Evolutionary conservation across 2,329 filamentous ascomycete genomes (phyloP).

Genomic region (Pestalotiopsis sp.): DNA sequence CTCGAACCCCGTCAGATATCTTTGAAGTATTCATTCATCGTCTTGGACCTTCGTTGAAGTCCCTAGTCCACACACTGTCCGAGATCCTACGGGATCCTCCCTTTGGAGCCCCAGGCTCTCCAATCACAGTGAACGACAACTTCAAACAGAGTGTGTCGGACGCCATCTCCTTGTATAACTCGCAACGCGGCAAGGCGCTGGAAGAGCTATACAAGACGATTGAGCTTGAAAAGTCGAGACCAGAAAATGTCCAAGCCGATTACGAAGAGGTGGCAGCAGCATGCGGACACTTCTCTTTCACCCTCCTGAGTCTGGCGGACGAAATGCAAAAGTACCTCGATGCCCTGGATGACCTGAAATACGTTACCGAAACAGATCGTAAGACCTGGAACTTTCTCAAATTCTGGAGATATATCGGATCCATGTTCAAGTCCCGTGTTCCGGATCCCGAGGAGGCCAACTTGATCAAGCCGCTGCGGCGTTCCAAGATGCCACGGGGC

Average conservation of each 20-base stretch:
- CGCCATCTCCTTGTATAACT: constrained; percentile 78
- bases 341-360: constrained; percentile 83
- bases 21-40: constrained; percentile 89
- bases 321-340: constrained; percentile 84
- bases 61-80: constrained; percentile 86
- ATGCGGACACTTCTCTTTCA: constrained; percentile 95
- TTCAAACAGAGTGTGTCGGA: constrained; percentile 80
- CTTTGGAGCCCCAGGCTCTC: constrained; percentile 70
- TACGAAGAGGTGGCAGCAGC: constrained; percentile 98
- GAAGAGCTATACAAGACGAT: constrained; percentile 80
- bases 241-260: constrained; percentile 81
- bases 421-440: constrained; percentile 29
- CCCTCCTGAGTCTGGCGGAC: constrained; percentile 85
- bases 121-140: constrained; percentile 76
- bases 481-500: constrained; percentile 57
- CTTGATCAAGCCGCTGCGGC: constrained; percentile 50
- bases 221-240: constrained; percentile 68
- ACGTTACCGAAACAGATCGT: constrained; percentile 62
- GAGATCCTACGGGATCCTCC: constrained; percentile 87
- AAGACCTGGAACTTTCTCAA: constrained; percentile 84
- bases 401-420: constrained; percentile 63
- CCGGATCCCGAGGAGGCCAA: constrained; percentile 47
- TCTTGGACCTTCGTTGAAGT: constrained; percentile 94
- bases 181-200: constrained; percentile 75
- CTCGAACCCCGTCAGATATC: constrained; percentile 75